Conservation (phyloP, 2,329 filamentous ascomycete genomes). For the Exophiala dermatitidis region DNA sequence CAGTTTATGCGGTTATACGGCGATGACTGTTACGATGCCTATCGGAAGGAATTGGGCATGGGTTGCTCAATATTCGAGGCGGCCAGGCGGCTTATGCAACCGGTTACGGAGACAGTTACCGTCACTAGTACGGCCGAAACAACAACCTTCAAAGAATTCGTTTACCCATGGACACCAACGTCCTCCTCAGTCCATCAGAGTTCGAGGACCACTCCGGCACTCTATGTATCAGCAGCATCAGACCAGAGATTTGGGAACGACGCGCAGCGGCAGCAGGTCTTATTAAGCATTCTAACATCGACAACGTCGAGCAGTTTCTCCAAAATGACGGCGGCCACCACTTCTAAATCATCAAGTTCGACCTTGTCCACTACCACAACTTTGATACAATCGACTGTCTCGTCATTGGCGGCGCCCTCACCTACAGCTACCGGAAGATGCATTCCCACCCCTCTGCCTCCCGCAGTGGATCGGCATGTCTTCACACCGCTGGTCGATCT, state of each 20-base stretch:
- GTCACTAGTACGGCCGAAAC: not conserved
- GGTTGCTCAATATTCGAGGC: slow-evolving; percentile 7
- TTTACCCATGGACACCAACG: not conserved
- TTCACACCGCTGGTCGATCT: slow-evolving; percentile 9
- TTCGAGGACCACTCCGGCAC: not conserved
- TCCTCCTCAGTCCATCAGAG: not conserved
- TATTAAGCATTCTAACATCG: slow-evolving; percentile 1
- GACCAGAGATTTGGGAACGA: not conserved
- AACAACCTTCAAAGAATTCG: not conserved
- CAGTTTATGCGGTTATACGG: slow-evolving; percentile 1
- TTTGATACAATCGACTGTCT: not conserved
- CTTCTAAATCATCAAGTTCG: not conserved
- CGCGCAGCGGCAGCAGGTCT: not conserved
- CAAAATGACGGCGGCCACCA: not conserved
- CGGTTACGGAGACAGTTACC: not conserved
- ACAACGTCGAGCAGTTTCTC: slow-evolving; percentile 2
- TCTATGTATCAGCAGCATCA: not conserved
- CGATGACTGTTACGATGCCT: not conserved
- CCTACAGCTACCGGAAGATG: not conserved
- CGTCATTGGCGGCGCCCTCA: slow-evolving; percentile 1
- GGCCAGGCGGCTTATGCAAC: not conserved
- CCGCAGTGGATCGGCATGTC: slow-evolving; percentile 3
- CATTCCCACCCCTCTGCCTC: not conserved
- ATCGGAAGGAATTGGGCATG: not conserved
- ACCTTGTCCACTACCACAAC: slow-evolving; percentile 3